Evolutionary conservation across 1,284 basidiomycete genomes (phyloP).

Genomic region (Apiotrichum mycotoxinovorans): DNA sequence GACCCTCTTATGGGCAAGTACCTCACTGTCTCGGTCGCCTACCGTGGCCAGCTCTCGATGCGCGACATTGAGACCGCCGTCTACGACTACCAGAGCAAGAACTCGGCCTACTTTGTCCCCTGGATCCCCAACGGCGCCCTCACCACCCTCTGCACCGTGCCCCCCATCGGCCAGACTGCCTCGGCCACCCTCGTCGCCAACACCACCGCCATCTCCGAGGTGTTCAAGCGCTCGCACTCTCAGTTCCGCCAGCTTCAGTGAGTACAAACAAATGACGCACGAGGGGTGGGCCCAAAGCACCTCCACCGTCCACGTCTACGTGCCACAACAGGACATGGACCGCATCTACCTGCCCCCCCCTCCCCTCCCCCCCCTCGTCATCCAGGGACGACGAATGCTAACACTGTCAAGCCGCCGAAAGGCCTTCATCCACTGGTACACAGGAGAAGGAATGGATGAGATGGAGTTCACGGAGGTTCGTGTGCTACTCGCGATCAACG

Average conservation of each 20-base stretch:
- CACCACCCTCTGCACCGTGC: constrained; percentile 67
- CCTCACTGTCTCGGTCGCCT: constrained; percentile 45
- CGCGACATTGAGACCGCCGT: constrained; percentile 41
- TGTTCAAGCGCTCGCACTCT: constrained; percentile 77
- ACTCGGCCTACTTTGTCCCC: constrained; percentile 42
- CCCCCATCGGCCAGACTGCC: constrained; percentile 72
- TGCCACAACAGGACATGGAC: too few species aligned
- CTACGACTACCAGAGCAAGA: constrained; percentile 46
- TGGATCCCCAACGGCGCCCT: constrained; percentile 46
- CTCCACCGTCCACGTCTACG: too few species aligned
- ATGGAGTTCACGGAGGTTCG: constrained; percentile 85
- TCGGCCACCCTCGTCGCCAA: constrained; percentile 78
- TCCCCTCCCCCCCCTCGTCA: too few species aligned
- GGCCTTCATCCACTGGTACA: constrained; percentile 87
- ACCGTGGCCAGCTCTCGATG: constrained; percentile 44
- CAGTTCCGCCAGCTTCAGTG: constrained; percentile 73
- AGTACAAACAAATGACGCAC: too few species aligned
- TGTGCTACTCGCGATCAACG: neutral
- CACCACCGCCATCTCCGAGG: constrained; percentile 73
- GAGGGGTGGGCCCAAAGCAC: too few species aligned
- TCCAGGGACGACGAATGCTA: too few species aligned
- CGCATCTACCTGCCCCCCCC: too few species aligned
- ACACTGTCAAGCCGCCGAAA: too few species aligned
- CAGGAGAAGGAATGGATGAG: constrained; percentile 82
- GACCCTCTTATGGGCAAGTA: constrained; percentile 46